phyloP scores from a whole-genome alignment of 805 yeast genomes.

The Cyberlindnera meyerae region DNA sequence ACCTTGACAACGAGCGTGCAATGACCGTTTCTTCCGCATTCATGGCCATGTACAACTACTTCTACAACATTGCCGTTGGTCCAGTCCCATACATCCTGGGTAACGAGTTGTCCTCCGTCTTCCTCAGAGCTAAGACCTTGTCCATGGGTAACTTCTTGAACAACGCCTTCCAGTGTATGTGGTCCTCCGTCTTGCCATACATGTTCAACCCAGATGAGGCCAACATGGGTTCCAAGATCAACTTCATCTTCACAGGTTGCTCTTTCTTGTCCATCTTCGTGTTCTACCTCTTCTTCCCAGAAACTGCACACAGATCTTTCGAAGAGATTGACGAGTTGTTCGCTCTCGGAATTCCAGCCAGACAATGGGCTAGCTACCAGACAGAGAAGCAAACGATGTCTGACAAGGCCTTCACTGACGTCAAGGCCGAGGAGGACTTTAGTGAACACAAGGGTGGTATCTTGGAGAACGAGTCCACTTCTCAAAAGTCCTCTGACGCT shows the following conservation, averaged over 20 bases:
- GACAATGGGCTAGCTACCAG: conserved; percentile 20
- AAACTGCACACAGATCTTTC: conserved; percentile 46
- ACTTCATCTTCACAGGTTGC: conserved; percentile 37
- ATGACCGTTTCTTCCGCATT: conserved; percentile 24
- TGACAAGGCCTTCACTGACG: conserved; percentile 2
- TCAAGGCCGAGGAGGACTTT: conserved; percentile 4
- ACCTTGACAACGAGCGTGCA: conserved; percentile 11
- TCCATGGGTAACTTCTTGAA: conserved; percentile 28
- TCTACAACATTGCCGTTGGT: conserved; percentile 34
- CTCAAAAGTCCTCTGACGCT: too few species aligned
- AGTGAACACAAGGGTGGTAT: too few species aligned
- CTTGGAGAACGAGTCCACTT: too few species aligned
- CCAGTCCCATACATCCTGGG: conserved; percentile 33
- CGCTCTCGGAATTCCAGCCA: conserved; percentile 26
- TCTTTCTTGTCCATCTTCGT: conserved; percentile 29
- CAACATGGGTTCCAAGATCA: conserved; percentile 39
- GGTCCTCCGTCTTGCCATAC: conserved; percentile 38
- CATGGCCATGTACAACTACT: conserved; percentile 24
- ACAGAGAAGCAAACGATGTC: conserved; percentile 6
- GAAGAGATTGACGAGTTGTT: conserved; percentile 54
- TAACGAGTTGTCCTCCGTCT: conserved; percentile 33
- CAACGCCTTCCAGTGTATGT: conserved; percentile 29
- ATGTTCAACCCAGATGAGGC: conserved; percentile 40
- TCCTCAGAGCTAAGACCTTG: conserved; percentile 35
- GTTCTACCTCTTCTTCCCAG: conserved; percentile 48